Conservation (phyloP, 495 filamentous ascomycete species). For the Cercophora scortea region DNA sequence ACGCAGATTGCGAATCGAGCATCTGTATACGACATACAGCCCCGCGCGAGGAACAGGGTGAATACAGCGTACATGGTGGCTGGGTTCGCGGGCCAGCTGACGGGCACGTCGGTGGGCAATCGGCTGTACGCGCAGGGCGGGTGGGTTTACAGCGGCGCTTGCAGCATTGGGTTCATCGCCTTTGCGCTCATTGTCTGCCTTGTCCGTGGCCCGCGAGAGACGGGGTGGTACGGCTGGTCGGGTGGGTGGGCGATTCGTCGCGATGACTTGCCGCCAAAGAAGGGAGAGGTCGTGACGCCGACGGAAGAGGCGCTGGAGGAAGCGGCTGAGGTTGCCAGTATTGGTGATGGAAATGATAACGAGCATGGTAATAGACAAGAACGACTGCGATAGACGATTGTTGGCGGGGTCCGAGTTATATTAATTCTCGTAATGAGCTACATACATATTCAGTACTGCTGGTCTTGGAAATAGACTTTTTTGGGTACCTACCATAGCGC, state of each 20-base stretch:
- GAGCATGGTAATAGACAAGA: too few relatives aligned
- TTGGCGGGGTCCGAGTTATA: too few relatives aligned
- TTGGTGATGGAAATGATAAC: too few relatives aligned
- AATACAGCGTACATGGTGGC: slow-evolving; percentile 81
- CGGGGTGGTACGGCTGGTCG: slow-evolving; percentile 67
- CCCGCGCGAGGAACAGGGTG: slow-evolving; percentile 64
- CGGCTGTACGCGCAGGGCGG: slow-evolving; percentile 59
- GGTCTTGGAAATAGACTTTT: too few relatives aligned
- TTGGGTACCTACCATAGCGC: too few relatives aligned
- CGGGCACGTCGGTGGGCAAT: slow-evolving; percentile 68
- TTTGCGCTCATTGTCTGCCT: slow-evolving; percentile 50
- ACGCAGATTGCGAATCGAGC: slow-evolving; percentile 68
- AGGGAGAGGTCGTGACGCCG: not conserved
- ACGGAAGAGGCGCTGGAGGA: slow-evolving; percentile 10
- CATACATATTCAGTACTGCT: too few relatives aligned
- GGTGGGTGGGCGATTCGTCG: slow-evolving; percentile 53
- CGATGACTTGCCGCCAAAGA: slow-evolving; percentile 20
- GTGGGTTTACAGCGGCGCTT: slow-evolving; percentile 61
- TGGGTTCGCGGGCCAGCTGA: slow-evolving; percentile 67
- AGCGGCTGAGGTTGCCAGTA: not conserved
- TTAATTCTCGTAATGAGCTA: too few relatives aligned
- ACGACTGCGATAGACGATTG: too few relatives aligned
- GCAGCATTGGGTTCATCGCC: slow-evolving; percentile 59
- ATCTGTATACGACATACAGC: slow-evolving; percentile 63
- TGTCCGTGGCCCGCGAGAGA: slow-evolving; percentile 59